phyloP scores from a whole-genome alignment of 2,329 filamentous ascomycete genomes.

The Colletotrichum musicola region DNA sequence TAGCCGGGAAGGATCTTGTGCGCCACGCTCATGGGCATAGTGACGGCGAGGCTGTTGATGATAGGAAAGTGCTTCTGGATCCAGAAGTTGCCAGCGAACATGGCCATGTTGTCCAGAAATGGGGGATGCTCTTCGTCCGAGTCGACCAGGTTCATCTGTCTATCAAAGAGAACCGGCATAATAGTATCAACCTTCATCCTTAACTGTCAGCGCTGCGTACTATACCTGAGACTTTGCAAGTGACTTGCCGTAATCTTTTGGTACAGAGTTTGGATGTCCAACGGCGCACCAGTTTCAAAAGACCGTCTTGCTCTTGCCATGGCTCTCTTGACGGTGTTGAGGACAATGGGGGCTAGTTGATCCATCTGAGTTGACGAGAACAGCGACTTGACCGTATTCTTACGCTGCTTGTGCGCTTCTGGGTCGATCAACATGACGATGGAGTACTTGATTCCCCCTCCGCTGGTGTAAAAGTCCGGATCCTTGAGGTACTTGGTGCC shows the following conservation, averaged over 20 bases:
- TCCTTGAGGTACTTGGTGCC: slow-evolving; percentile 21
- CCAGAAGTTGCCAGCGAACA: slow-evolving; percentile 17
- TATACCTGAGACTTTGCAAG: not conserved
- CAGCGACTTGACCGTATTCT: slow-evolving; percentile 13
- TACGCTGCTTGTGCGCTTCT: slow-evolving; percentile 17
- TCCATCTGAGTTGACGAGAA: slow-evolving; percentile 17
- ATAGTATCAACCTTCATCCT: not conserved
- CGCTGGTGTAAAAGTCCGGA: slow-evolving; percentile 23
- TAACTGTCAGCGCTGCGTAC: not conserved
- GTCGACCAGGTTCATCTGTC: slow-evolving; percentile 18
- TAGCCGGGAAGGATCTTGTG: slow-evolving; percentile 5
- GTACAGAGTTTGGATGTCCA: slow-evolving; percentile 12
- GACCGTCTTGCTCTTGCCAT: not conserved
- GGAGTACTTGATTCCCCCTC: slow-evolving; percentile 26
- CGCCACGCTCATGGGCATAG: slow-evolving; percentile 9
- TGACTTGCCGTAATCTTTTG: slow-evolving; percentile 4
- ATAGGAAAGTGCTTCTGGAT: slow-evolving; percentile 14
- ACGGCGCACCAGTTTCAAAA: not conserved
- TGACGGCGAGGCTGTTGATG: slow-evolving; percentile 1
- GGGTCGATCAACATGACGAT: slow-evolving; percentile 31
- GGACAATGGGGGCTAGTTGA: slow-evolving; percentile 7
- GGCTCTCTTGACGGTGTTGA: slow-evolving; percentile 6
- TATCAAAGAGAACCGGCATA: slow-evolving; percentile 14
- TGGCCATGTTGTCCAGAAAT: slow-evolving; percentile 17
- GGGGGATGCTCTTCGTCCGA: slow-evolving; percentile 7